Conservation (phyloP, 2,329 filamentous ascomycete genomes). For the Aureobasidium namibiae region DNA sequence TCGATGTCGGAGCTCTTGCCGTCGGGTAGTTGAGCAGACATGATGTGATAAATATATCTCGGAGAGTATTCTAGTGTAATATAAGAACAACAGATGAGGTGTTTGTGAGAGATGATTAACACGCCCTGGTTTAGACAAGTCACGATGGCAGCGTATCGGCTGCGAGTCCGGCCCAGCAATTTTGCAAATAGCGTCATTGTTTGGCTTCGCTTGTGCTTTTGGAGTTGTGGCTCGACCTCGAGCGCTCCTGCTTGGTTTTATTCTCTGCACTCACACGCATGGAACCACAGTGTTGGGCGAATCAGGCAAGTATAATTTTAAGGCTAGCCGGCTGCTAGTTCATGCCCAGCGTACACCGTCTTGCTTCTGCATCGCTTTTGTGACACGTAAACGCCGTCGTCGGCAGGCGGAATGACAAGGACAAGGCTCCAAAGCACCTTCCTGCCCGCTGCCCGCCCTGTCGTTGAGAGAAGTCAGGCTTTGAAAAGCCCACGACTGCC, state of each 20-base stretch:
- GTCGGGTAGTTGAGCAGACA: conserved; percentile 1
- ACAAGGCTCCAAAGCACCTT: background rate
- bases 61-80: background rate
- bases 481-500: background rate
- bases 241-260: background rate
- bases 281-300: background rate
- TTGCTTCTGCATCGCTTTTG: background rate
- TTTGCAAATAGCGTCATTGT: background rate
- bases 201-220: background rate
- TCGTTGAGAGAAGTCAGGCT: background rate
- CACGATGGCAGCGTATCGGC: background rate
- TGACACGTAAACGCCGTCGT: background rate
- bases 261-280: background rate
- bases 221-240: background rate
- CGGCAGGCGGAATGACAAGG: conserved; percentile 2
- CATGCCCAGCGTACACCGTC: background rate
- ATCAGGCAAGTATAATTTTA: background rate
- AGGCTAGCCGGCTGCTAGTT: background rate
- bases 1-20: conserved; percentile 34
- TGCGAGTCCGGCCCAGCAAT: background rate
- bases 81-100: background rate
- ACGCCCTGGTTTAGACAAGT: too few species aligned
- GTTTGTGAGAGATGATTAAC: background rate
- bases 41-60: background rate
- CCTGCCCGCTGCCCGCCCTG: background rate